Evolutionary conservation across 345 rosid genomes (phyloP).

Genomic region (Salix caprea): DNA sequence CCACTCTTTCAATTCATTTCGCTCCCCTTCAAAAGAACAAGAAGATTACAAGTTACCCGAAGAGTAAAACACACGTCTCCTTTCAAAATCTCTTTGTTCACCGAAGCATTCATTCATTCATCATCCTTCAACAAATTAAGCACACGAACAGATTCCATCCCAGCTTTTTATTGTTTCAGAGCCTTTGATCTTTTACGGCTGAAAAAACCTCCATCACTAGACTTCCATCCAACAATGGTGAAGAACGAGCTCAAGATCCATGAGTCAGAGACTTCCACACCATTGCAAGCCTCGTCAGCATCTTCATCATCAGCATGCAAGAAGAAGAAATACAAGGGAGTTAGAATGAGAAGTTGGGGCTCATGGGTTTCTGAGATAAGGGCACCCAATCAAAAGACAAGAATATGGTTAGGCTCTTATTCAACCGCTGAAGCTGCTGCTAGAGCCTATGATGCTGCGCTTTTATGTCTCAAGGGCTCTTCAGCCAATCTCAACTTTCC

Average conservation of each 20-base stretch:
- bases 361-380: conserved; percentile 98
- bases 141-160: background rate
- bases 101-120: background rate
- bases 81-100: background rate
- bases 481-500: conserved; percentile 84
- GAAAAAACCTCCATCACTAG: background rate
- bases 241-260: conserved; percentile 50
- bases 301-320: conserved; percentile 23
- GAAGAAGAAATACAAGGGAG: conserved; percentile 82
- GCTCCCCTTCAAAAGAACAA: conserved; percentile 3
- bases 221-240: conserved; percentile 39
- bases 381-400: conserved; percentile 90
- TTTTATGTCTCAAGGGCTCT: conserved; percentile 82
- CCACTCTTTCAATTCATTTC: background rate
- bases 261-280: conserved; percentile 27
- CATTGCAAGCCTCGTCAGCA: conserved; percentile 2
- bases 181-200: background rate
- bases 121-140: background rate
- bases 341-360: conserved; percentile 99
- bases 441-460: conserved; percentile 95
- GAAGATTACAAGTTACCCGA: background rate
- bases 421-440: conserved; percentile 96
- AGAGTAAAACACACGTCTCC: background rate
- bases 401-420: conserved; percentile 97
- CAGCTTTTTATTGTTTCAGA: background rate